phyloP scores from a whole-genome alignment of 2,329 filamentous ascomycete genomes.

The Penicillium rolfsii region DNA sequence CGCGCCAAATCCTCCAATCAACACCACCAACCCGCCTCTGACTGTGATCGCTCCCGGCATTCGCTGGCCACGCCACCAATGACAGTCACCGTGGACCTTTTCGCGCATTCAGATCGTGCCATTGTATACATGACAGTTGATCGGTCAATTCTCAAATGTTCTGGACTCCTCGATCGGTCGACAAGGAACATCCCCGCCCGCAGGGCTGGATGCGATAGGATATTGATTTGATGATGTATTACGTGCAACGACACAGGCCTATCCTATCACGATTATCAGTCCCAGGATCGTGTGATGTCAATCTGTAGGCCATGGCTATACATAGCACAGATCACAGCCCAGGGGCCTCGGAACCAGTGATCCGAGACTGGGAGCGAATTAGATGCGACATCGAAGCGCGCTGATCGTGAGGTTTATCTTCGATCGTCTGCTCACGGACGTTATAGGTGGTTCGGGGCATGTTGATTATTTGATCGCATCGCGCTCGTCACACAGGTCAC shows the following conservation, averaged over 20 bases:
- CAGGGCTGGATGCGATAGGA: not conserved
- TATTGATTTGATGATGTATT: not conserved
- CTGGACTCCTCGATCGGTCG: not conserved
- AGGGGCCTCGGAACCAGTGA: not conserved
- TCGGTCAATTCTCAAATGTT: slow-evolving; percentile 6
- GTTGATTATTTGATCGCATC: not conserved
- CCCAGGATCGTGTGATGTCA: not conserved
- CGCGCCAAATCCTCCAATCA: slow-evolving; percentile 30
- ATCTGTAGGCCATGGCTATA: not conserved
- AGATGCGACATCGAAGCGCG: not conserved
- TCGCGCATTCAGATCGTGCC: slow-evolving; percentile 7
- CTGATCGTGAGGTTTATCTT: not conserved
- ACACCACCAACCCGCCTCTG: slow-evolving; percentile 6
- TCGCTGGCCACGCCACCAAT: slow-evolving; percentile 24
- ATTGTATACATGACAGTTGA: slow-evolving; percentile 11
- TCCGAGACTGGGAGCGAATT: slow-evolving; percentile 1
- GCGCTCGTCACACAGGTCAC: slow-evolving; percentile 2
- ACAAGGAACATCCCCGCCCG: not conserved
- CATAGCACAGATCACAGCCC: slow-evolving; percentile 1
- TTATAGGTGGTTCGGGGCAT: not conserved
- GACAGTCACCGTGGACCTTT: slow-evolving; percentile 13
- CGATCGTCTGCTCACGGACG: not conserved
- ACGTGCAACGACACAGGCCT: not conserved
- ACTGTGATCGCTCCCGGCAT: slow-evolving; percentile 27
- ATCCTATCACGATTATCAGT: not conserved